phyloP scores from a whole-genome alignment of 73 alveolate species.

The Stentor roeselii region DNA sequence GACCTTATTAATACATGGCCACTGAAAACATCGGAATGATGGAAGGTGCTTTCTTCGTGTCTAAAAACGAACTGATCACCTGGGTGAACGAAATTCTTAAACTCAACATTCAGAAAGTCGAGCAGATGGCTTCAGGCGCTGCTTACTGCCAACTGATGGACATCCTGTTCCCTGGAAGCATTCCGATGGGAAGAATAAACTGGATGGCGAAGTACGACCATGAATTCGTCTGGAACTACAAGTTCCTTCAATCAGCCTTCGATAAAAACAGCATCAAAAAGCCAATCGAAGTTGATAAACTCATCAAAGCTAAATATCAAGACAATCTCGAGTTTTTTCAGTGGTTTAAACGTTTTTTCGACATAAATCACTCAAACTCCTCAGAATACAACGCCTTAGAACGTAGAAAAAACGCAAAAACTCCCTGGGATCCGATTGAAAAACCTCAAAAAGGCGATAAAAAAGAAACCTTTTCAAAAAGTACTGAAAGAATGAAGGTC shows the following conservation, averaged over 20 bases:
- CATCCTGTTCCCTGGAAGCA: conserved; percentile 82
- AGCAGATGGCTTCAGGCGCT: conserved; percentile 87
- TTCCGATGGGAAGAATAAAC: conserved; percentile 69
- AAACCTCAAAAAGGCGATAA: not conserved
- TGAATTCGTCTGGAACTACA: conserved; percentile 87
- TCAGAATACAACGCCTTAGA: conserved; percentile 84
- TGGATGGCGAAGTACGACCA: conserved; percentile 81
- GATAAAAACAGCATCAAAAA: conserved; percentile 70
- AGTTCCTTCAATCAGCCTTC: conserved; percentile 82
- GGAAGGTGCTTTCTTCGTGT: conserved; percentile 92
- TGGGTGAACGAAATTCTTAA: conserved; percentile 74
- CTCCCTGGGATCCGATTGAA: conserved; percentile 19
- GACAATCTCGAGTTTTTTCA: conserved; percentile 90
- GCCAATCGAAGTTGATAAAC: conserved; percentile 46
- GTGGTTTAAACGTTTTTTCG: conserved; percentile 87
- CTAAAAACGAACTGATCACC: conserved; percentile 72
- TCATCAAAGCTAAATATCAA: conserved; percentile 82
- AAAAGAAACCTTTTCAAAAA: too few relatives aligned
- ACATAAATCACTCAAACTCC: conserved; percentile 54
- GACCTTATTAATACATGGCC: too few relatives aligned
- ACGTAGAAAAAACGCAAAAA: conserved; percentile 69
- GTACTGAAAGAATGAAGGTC: not conserved
- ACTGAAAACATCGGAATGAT: conserved; percentile 60
- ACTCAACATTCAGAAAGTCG: conserved; percentile 69
- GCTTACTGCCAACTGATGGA: conserved; percentile 82